These are phyloP conservation scores for Exophiala sideris DNA, from an alignment of 2,329 filamentous ascomycete genomes.

Conservation along the genomic window DNA sequence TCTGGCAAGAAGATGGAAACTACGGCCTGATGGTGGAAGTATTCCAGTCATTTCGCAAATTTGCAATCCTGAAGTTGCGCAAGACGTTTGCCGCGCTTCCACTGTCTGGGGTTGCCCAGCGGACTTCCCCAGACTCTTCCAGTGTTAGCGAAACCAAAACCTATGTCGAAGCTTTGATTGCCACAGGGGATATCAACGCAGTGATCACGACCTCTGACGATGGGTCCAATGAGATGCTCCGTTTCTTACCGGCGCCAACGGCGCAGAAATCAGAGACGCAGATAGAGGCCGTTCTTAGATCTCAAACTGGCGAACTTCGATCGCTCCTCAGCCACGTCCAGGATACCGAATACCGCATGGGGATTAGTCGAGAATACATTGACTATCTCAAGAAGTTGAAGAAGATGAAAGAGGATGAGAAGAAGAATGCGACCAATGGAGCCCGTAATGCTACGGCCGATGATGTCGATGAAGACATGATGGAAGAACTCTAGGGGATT, in stretches of 20 bases:
- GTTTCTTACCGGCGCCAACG: slow-evolving; percentile 46
- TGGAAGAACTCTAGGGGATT: slow-evolving; percentile 26
- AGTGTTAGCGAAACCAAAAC: slow-evolving; percentile 33
- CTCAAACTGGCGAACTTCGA: slow-evolving; percentile 51
- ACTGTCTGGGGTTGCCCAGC: slow-evolving; percentile 46
- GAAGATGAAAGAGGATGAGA: slow-evolving; percentile 33
- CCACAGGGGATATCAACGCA: slow-evolving; percentile 50
- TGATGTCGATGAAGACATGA: slow-evolving; percentile 30
- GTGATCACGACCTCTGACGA: slow-evolving; percentile 45
- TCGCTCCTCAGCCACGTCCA: slow-evolving; percentile 51
- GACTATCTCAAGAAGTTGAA: slow-evolving; percentile 50
- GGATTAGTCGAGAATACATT: slow-evolving; percentile 58
- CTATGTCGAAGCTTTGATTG: slow-evolving; percentile 46
- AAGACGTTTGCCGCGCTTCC: slow-evolving; percentile 66
- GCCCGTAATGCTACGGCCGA: slow-evolving; percentile 7
- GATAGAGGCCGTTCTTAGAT: slow-evolving; percentile 43
- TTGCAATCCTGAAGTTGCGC: slow-evolving; percentile 70
- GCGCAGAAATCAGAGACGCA: slow-evolving; percentile 37
- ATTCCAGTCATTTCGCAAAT: slow-evolving; percentile 67
- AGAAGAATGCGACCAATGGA: slow-evolving; percentile 14
- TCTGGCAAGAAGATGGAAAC: slow-evolving; percentile 73
- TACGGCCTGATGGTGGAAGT: slow-evolving; percentile 67
- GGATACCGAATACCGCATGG: slow-evolving; percentile 54
- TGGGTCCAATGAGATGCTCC: slow-evolving; percentile 46
- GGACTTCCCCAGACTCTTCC: slow-evolving; percentile 31